Conservation (phyloP, 2,329 filamentous ascomycete genomes). For the Pezicula neosporulosa region DNA sequence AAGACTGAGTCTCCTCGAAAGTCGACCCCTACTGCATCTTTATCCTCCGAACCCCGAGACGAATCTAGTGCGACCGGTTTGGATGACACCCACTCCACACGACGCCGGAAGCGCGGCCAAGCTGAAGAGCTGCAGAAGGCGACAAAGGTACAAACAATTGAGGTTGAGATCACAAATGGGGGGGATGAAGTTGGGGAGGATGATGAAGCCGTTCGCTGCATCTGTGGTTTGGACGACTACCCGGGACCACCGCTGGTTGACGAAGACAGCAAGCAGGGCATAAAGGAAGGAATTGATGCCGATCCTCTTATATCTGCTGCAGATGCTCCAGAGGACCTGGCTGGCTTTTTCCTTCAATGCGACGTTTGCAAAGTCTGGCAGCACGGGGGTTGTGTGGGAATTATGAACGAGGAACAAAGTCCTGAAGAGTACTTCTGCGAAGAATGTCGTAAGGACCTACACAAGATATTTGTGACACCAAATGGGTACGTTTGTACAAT, state of each 20-base stretch:
- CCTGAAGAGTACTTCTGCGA: slow-evolving; percentile 99
- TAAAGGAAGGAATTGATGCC: slow-evolving; percentile 54
- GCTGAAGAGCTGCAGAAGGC: slow-evolving; percentile 26
- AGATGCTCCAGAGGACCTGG: slow-evolving; percentile 68
- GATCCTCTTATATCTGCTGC: slow-evolving; percentile 53
- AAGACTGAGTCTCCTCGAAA: slow-evolving; percentile 73
- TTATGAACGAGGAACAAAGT: slow-evolving; percentile 88
- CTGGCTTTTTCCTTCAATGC: slow-evolving; percentile 96
- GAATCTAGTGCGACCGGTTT: slow-evolving; percentile 47
- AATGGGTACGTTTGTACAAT: slow-evolving; percentile 69
- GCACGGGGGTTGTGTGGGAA: slow-evolving; percentile 94
- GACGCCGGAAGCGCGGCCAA: slow-evolving; percentile 74
- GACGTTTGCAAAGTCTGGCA: slow-evolving; percentile 98
- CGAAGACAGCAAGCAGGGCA: slow-evolving; percentile 45
- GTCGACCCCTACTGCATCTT: slow-evolving; percentile 69
- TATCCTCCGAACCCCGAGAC: slow-evolving; percentile 66
- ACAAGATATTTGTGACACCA: slow-evolving; percentile 74
- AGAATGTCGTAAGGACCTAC: slow-evolving; percentile 85
- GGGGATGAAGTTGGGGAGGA: slow-evolving; percentile 71
- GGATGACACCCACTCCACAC: slow-evolving; percentile 67
- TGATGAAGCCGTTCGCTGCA: slow-evolving; percentile 91
- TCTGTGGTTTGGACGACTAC: slow-evolving; percentile 93
- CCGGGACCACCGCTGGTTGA: slow-evolving; percentile 71
- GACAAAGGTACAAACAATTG: slow-evolving; percentile 47
- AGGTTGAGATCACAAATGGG: slow-evolving; percentile 46